Base-by-base conservation (phyloP, 1,284 basidiomycete species). In the Boletus albobrunnescens region DNA sequence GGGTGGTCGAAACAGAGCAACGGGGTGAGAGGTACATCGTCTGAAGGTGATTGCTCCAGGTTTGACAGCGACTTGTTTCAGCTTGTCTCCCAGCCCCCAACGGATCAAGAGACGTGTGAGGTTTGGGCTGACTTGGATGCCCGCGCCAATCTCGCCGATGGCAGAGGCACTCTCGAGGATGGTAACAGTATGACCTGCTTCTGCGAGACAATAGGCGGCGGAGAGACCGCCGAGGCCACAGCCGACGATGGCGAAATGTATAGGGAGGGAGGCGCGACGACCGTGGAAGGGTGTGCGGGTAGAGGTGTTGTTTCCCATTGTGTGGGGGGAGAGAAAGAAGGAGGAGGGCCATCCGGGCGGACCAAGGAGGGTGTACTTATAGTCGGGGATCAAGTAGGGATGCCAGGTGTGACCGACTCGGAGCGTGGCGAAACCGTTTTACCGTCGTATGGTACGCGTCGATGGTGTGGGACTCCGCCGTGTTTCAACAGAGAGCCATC, bases 151-250 rank as follows among this genome's bases (percentile, higher is more conserved):
- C 47, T 76, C 72, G 28, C 70, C 71, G 10, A 75, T 61, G 10
- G 53, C 46, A 6, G 47, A 36, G 11, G 73, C 72, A 7, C 50
- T 51, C 41, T 76, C 74, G 24, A 79, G 63, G 37, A 79, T 62
- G 13, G 74, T 78, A 35, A 79, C 68, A 3, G 57, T 69, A 59
- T 80, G 77, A 4, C 77, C 77, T 0, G 74, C 71, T 19, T 68
- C 65, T 2, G 73, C 70, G 19, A 79, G 67, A 26, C 67, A 65
- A 55, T 71, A 74, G 2, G 74, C 77, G 2, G 73, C 69, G 3
- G 73, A 57, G 22, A 80, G 60, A 3, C 79, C 79, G 5, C 74
- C 77, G 3, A 81, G 67, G 11, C 79, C 79, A 32, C 72, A 75
- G 11, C 78, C 78, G 19, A 80, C 71, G 44, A 81, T 61, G 33